These are phyloP conservation scores for Durotheca rogersii DNA, from an alignment of 495 filamentous ascomycete species.

Conservation along the genomic window DNA sequence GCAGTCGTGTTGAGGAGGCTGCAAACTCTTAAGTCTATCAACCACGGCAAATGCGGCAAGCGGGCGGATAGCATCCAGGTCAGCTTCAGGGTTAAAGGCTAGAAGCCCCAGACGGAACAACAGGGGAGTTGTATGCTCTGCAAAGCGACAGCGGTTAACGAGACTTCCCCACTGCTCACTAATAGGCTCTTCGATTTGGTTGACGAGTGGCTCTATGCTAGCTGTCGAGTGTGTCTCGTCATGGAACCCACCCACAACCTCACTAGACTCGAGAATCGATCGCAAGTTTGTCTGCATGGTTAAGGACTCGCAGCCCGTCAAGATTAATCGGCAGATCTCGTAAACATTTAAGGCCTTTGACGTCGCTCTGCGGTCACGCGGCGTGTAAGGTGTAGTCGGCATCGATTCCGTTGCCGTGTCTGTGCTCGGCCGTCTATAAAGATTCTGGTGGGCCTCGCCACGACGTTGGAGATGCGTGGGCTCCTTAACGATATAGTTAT, in stretches of 20 bases:
- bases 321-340: constrained; percentile 34
- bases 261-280: constrained; percentile 28
- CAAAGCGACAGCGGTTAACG: constrained; percentile 34
- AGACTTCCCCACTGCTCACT: constrained; percentile 41
- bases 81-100: constrained; percentile 17
- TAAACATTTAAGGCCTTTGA: constrained; percentile 30
- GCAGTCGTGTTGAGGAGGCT: constrained; percentile 27
- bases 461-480: constrained; percentile 37
- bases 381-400: constrained; percentile 13
- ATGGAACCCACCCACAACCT: constrained; percentile 41
- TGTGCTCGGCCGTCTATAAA: constrained; percentile 41
- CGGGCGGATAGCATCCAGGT: constrained; percentile 36
- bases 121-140: constrained; percentile 21
- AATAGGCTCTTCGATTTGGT: constrained; percentile 38
- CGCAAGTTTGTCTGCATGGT: constrained; percentile 24
- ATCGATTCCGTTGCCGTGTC: constrained; percentile 2
- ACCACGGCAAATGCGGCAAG: constrained; percentile 35
- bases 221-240: constrained; percentile 10
- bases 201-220: constrained; percentile 32
- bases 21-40: constrained; percentile 27
- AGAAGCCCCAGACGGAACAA: constrained; percentile 35
- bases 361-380: constrained; percentile 24
- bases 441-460: constrained; percentile 37
- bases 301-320: constrained; percentile 26
- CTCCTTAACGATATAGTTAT: constrained; percentile 1